Conservation (phyloP, 345 rosid species). For the Populus pruinosa region DNA sequence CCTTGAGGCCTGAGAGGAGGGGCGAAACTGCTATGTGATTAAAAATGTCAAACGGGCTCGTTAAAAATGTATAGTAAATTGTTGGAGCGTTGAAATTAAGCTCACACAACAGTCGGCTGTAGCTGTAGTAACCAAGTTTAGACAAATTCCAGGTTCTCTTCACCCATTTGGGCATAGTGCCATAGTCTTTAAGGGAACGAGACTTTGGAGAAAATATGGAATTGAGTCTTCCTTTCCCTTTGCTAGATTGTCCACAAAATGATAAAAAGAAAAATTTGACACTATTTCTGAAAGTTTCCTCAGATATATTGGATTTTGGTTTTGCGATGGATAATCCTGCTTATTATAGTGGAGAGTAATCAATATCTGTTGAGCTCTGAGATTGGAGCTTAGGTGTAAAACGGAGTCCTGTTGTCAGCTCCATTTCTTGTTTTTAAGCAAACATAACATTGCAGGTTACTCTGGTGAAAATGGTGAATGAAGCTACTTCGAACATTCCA, state of each 20-base stretch:
- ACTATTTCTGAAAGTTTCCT: not conserved
- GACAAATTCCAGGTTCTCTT: not conserved
- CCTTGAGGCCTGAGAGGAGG: not conserved
- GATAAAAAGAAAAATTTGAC: not conserved
- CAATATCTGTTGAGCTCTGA: not conserved
- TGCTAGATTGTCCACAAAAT: not conserved
- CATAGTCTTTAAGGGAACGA: not conserved
- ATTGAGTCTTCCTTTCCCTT: not conserved
- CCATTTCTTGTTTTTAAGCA: not conserved
- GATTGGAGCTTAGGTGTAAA: not conserved
- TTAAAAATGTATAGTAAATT: not conserved
- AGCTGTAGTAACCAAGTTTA: not conserved
- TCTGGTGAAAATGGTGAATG: slow-evolving; percentile 86
- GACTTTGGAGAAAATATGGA: not conserved
- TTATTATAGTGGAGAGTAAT: not conserved
- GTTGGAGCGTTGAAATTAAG: not conserved
- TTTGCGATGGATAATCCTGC: not conserved
- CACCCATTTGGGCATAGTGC: not conserved
- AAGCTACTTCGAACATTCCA: slow-evolving; percentile 85
- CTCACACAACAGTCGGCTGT: not conserved
- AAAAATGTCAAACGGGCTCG: not conserved
- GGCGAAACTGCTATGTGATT: not conserved
- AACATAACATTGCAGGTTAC: slow-evolving; percentile 54
- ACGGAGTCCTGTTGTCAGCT: not conserved
- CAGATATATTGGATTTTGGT: not conserved